These are phyloP conservation scores for Anisodus tanguticus DNA, from an alignment of 257 asterid species.

Conservation along the genomic window DNA sequence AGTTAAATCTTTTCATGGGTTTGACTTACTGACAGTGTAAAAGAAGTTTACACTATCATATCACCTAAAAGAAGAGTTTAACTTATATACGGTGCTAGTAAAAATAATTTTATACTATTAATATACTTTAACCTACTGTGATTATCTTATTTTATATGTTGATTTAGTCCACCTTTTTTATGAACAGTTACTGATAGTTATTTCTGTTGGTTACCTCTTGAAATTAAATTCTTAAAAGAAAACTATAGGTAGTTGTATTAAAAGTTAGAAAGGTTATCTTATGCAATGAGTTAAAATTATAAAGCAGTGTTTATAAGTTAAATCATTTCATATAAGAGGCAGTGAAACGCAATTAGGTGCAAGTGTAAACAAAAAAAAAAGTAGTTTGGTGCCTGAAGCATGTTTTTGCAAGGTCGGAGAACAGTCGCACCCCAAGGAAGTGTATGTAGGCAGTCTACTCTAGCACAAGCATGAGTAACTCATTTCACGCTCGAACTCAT, in stretches of 20 bases:
- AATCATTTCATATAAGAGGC: not conserved
- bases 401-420: too few relatives aligned
- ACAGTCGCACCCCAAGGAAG: too few relatives aligned
- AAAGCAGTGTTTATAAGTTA: not conserved
- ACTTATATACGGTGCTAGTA: too few relatives aligned
- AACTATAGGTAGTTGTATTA: rapidly evolving
- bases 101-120: not conserved
- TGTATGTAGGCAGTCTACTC: too few relatives aligned
- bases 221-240: not conserved
- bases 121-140: not conserved
- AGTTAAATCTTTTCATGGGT: not conserved
- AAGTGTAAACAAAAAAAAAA: not conserved
- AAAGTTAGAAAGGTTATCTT: not conserved
- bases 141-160: not conserved
- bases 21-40: not conserved
- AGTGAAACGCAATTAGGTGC: not conserved
- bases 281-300: not conserved
- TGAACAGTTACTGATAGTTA: not conserved
- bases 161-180: not conserved
- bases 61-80: not conserved
- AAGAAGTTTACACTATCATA: not conserved
- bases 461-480: too few relatives aligned
- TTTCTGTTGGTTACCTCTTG: not conserved
- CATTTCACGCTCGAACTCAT: not conserved
- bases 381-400: too few relatives aligned